Conservation (phyloP, 1,284 basidiomycete genomes). For the Ganoderma meredithae region DNA sequence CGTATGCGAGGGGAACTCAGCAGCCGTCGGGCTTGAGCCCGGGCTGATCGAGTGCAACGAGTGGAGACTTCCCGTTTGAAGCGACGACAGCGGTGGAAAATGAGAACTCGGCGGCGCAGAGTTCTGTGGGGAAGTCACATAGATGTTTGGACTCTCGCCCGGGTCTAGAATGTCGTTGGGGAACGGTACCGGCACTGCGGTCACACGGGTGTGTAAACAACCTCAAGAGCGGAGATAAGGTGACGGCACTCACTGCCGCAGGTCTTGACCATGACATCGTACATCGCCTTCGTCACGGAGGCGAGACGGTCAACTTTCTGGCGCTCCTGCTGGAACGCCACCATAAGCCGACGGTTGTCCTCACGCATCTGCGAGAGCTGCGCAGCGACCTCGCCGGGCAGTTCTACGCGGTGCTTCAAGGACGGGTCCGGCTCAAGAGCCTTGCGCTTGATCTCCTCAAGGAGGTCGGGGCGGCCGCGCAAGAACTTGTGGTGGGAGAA, state of each 20-base stretch:
- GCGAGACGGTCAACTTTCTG: constrained; percentile 48
- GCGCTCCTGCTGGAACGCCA: constrained; percentile 59
- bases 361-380: constrained; percentile 73
- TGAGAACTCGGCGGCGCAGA: constrained; percentile 44
- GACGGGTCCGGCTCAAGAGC: constrained; percentile 78
- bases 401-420: constrained; percentile 72
- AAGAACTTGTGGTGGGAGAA: constrained; percentile 90
- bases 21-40: constrained; percentile 66
- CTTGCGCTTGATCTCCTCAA: constrained; percentile 89
- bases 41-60: constrained; percentile 58
- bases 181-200: constrained; percentile 64
- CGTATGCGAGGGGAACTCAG: constrained; percentile 61
- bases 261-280: constrained; percentile 61
- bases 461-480: constrained; percentile 79
- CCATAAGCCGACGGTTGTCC: constrained; percentile 67
- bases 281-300: constrained; percentile 54
- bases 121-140: constrained; percentile 68
- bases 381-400: constrained; percentile 79
- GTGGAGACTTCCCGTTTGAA: constrained; percentile 41
- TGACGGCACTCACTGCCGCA: constrained; percentile 51
- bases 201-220: constrained; percentile 6
- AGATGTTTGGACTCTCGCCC: constrained; percentile 67
- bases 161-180: constrained; percentile 66
- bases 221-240: background rate
- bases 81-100: constrained; percentile 39